Base-by-base conservation (phyloP, 1,139 yeast species). In the Blastobotrys serpentis region DNA sequence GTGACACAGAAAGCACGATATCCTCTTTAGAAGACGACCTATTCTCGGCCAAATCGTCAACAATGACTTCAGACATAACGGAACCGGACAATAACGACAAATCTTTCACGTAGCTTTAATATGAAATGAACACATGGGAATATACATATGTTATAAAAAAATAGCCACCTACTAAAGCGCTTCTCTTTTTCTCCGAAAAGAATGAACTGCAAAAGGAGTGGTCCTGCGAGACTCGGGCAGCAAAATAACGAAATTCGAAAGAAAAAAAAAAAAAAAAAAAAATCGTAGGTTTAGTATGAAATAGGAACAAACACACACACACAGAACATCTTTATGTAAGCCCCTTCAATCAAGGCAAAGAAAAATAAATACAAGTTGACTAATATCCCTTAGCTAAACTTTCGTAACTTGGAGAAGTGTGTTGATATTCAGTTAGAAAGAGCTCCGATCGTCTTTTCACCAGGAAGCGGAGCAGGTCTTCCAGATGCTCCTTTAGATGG, bases 351-450 rank as follows among this genome's bases (percentile, higher is more conserved):
- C n/a, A n/a, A n/a, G n/a, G n/a, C n/a, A n/a, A 23, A 33, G 42
- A 26, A 46, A 16, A 33, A 33, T 33, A 33, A 33, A 33, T 33
- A 33, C 17, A n/a, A 33, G 21, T 33, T 13, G 5, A 17, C 17
- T 17, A 33, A 17, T 33, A 33, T 3, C 68, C 67, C 51, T 70
- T 68, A 1, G 76, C 67, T 43, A 69, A 51, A 0, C 76, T 69
- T 59, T 82, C 86, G 62, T 83, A 83, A 34, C 77, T 77, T 0
- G 88, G 86, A 33, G 81, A 73, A n/a, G 84, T 79, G 52, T 74
- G 75, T 52, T 75, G 75, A 55, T 78, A 78, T 21, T 66, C 58
- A 14, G 55, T 61, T 47, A 69, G 70, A 52, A 80, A 78, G 56
- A 79, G 74, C 17, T 74, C 71, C 40, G 75, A 73, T 44, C 71